A percentile compares a stretch with the other conserved stretches of the same genome.
phyloP scores from a whole-genome alignment of 345 rosid genomes.

The Pistacia integerrima region DNA sequence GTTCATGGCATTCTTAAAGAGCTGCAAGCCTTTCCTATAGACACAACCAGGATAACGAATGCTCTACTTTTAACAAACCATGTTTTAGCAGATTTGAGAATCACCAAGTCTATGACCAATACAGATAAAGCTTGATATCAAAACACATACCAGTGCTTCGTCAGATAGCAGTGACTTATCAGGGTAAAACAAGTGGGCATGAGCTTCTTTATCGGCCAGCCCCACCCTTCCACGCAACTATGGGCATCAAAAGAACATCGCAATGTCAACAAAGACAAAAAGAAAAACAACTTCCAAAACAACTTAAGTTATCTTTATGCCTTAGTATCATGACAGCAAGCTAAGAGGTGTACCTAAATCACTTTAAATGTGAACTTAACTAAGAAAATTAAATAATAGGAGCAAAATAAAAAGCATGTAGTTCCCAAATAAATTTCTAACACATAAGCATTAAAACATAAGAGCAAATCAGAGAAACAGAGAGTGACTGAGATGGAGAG shows the following conservation, averaged over 20 bases:
- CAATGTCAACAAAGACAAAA: conserved; percentile 5
- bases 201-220: conserved; percentile 94
- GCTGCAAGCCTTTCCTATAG: conserved; percentile 91
- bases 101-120: conserved; percentile 10
- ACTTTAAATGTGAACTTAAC: background rate
- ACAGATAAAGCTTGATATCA: conserved; percentile 3
- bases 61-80: background rate
- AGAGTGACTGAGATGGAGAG: background rate
- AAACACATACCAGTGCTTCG: conserved; percentile 66
- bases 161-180: conserved; percentile 78
- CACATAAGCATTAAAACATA: conserved; percentile 1
- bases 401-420: conserved; percentile 14
- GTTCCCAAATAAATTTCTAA: conserved; percentile 5
- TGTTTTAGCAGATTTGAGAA: conserved; percentile 5
- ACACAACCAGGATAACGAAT: conserved; percentile 29
- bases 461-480: background rate
- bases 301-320: background rate
- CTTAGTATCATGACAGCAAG: conserved; percentile 5
- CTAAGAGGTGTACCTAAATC: background rate
- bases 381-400: conserved; percentile 4
- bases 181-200: conserved; percentile 91
- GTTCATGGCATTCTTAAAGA: conserved; percentile 86
- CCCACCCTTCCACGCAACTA: conserved; percentile 99
- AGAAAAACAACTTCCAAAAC: conserved; percentile 10
- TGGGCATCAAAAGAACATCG: conserved; percentile 24